These are phyloP conservation scores for Zanthoxylum bungeanum DNA, from an alignment of 345 rosid species.

Conservation along the genomic window DNA sequence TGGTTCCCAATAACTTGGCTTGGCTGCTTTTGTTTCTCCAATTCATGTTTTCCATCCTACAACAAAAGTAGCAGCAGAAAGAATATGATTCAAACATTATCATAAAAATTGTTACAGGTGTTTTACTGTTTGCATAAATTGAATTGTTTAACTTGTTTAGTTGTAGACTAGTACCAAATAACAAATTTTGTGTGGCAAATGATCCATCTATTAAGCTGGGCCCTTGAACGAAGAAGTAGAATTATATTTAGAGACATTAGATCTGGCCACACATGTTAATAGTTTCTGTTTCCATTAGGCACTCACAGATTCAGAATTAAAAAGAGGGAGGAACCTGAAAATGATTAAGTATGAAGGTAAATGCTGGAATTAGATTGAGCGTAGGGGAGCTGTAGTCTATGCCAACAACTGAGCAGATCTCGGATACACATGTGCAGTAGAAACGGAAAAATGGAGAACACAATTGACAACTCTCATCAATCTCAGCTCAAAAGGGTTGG, in stretches of 20 bases:
- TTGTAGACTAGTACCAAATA: too few species aligned
- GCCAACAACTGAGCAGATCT: slow-evolving; percentile 48
- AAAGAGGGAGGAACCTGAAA: slow-evolving; percentile 38
- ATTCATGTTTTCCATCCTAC: slow-evolving; percentile 63
- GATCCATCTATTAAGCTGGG: not conserved
- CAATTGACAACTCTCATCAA: not conserved
- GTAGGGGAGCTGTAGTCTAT: slow-evolving; percentile 55
- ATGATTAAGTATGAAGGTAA: slow-evolving; percentile 52
- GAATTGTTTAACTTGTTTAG: too few species aligned
- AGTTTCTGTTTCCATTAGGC: not conserved
- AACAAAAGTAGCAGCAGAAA: not conserved
- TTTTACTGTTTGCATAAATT: too few species aligned
- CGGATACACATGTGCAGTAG: slow-evolving; percentile 21
- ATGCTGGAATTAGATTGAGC: slow-evolving; percentile 59
- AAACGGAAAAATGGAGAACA: not conserved
- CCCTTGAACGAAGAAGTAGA: not conserved
- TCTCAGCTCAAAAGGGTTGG: not conserved
- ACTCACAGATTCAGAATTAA: not conserved
- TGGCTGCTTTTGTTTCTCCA: slow-evolving; percentile 43
- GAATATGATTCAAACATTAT: not conserved
- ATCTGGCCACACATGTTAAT: not conserved
- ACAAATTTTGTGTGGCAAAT: too few species aligned
- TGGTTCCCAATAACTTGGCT: slow-evolving; percentile 61
- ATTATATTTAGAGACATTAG: not conserved
- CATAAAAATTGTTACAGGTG: too few species aligned